phyloP scores from a whole-genome alignment of 768 basidiomycete species.

The Macrocybe gigantea region DNA sequence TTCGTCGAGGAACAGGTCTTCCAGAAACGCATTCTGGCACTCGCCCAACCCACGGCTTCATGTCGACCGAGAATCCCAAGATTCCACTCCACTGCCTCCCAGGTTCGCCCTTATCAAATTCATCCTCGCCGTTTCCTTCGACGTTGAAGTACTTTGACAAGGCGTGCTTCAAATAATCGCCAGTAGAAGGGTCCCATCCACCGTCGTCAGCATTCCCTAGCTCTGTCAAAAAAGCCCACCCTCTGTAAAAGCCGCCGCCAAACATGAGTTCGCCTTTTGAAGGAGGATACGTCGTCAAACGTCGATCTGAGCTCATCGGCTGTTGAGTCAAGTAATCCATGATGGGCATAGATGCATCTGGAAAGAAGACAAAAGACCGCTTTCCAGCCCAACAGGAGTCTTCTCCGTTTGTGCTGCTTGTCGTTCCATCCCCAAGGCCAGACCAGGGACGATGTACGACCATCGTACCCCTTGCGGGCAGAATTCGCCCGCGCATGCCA shows the following conservation, averaged over 20 bases:
- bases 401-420: not conserved
- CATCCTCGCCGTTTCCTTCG: slow-evolving; percentile 12
- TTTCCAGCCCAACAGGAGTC: slow-evolving; percentile 27
- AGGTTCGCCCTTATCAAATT: slow-evolving; percentile 37
- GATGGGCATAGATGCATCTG: slow-evolving; percentile 25
- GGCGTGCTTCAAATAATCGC: slow-evolving; percentile 26
- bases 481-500: slow-evolving; percentile 53
- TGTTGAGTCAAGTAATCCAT: slow-evolving; percentile 73
- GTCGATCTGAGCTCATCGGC: slow-evolving; percentile 9
- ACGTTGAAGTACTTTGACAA: slow-evolving; percentile 48
- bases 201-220: slow-evolving; percentile 34
- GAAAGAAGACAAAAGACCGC: slow-evolving; percentile 58
- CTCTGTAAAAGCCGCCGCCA: slow-evolving; percentile 49
- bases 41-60: slow-evolving; percentile 65
- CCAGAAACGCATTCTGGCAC: slow-evolving; percentile 45
- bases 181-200: slow-evolving; percentile 19
- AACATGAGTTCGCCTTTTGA: slow-evolving; percentile 53
- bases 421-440: slow-evolving; percentile 14
- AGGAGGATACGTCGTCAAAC: slow-evolving; percentile 11
- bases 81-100: slow-evolving; percentile 63
- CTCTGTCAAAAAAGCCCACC: slow-evolving; percentile 23
- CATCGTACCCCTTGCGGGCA: slow-evolving; percentile 58
- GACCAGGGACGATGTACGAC: slow-evolving; percentile 55
- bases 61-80: slow-evolving; percentile 55
- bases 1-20: slow-evolving; percentile 14